These are phyloP conservation scores for Oryza meridionalis DNA, from an alignment of 176 grass and related monocot genomes.

Conservation along the genomic window DNA sequence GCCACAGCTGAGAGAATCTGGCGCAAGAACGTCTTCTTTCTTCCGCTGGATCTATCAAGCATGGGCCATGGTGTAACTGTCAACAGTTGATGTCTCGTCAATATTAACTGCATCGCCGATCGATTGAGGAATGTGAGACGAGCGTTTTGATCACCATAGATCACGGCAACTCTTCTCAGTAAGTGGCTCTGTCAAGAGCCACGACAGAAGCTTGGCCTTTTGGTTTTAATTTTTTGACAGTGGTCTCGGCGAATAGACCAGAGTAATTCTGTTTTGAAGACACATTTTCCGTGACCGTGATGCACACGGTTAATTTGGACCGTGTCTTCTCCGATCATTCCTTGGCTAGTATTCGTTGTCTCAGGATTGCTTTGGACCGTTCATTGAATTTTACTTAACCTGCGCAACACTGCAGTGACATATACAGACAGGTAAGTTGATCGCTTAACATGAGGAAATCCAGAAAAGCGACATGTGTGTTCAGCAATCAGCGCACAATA, in stretches of 20 bases:
- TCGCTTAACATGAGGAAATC: background rate
- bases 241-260: background rate
- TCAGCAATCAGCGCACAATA: background rate
- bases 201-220: background rate
- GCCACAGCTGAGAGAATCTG: background rate
- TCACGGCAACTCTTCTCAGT: background rate
- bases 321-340: background rate
- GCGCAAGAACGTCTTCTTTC: background rate
- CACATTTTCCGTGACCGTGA: background rate
- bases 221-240: background rate
- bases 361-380: background rate
- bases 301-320: background rate
- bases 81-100: background rate
- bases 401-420: background rate
- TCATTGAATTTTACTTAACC: background rate
- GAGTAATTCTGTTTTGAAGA: background rate
- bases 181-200: slow-evolving; percentile 14
- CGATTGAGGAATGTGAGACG: too few relatives aligned
- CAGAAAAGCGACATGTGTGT: background rate
- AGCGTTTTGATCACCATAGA: too few relatives aligned
- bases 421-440: background rate
- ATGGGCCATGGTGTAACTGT: background rate
- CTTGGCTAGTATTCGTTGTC: background rate
- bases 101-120: background rate
- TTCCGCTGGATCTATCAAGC: background rate